Evolutionary conservation across 495 filamentous ascomycete genomes (phyloP).

Genomic region (Aspergillus biplanus): DNA sequence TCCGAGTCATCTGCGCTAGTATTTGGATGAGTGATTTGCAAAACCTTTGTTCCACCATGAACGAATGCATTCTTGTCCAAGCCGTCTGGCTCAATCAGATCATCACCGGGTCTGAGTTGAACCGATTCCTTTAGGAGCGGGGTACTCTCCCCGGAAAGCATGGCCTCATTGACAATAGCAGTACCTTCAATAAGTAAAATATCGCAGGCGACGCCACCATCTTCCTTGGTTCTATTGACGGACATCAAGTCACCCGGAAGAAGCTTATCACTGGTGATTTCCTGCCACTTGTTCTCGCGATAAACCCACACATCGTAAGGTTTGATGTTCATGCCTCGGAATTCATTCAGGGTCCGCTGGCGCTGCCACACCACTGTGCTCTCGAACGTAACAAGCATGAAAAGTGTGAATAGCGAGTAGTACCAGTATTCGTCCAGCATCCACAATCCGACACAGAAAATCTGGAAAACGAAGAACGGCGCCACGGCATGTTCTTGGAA

Average conservation of each 20-base stretch:
- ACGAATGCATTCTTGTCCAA: conserved; percentile 96
- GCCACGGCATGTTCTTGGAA: conserved; percentile 98
- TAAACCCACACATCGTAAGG: conserved; percentile 93
- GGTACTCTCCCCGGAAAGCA: conserved; percentile 98
- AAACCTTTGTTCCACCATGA: conserved; percentile 95
- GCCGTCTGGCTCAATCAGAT: conserved; percentile 84
- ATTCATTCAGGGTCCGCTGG: conserved; percentile 94
- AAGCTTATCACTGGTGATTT: conserved; percentile 90
- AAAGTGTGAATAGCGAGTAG: conserved; percentile 97
- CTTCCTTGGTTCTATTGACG: conserved; percentile 93
- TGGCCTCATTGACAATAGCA: conserved; percentile 98
- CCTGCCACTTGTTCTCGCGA: conserved; percentile 80
- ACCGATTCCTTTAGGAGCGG: conserved; percentile 96
- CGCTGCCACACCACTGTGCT: conserved; percentile 99
- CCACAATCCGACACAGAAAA: conserved; percentile 98
- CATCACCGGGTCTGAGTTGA: conserved; percentile 84
- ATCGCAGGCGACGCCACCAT: conserved; percentile 95
- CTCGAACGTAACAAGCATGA: conserved; percentile 97
- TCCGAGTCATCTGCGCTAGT: conserved; percentile 70
- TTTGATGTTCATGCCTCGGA: conserved; percentile 99
- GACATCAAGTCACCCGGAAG: conserved; percentile 96
- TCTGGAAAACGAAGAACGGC: conserved; percentile 98
- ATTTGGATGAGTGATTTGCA: conserved; percentile 85
- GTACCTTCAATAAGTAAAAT: conserved; percentile 94
- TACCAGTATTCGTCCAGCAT: conserved; percentile 99